Evolutionary conservation across 352 stramenopile species (phyloP).

Genomic region (Blastocystis sp.): DNA sequence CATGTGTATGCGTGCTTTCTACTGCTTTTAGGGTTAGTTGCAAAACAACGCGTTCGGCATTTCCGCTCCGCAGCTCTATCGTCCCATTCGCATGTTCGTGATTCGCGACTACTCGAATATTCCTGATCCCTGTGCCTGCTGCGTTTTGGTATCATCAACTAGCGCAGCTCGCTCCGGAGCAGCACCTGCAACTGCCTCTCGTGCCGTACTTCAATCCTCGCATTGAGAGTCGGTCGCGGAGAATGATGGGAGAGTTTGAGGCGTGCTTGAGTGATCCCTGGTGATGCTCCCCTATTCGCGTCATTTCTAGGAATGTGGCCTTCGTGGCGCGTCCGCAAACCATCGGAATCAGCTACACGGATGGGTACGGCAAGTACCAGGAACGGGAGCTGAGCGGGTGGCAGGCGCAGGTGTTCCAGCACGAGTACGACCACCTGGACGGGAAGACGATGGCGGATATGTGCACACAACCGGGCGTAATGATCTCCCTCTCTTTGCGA

Average conservation of each 20-base stretch:
- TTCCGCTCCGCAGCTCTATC: slow-evolving; percentile 60
- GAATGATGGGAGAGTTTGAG: slow-evolving; percentile 66
- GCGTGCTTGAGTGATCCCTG: slow-evolving; percentile 65
- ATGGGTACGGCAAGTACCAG: slow-evolving; percentile 61
- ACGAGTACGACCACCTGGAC: slow-evolving; percentile 68
- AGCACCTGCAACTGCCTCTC: slow-evolving; percentile 35
- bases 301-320: slow-evolving; percentile 53
- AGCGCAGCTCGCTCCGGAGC: slow-evolving; percentile 30
- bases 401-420: slow-evolving; percentile 65
- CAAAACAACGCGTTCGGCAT: slow-evolving; percentile 66
- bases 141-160: background rate
- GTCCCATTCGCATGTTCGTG: slow-evolving; percentile 65
- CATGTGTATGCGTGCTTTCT: slow-evolving; percentile 3
- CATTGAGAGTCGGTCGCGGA: slow-evolving; percentile 44
- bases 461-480: slow-evolving; percentile 50
- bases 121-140: slow-evolving; percentile 29
- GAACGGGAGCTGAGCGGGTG: slow-evolving; percentile 48
- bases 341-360: slow-evolving; percentile 55
- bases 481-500: too few species aligned
- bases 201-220: slow-evolving; percentile 50
- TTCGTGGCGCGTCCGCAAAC: slow-evolving; percentile 61
- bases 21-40: background rate
- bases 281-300: background rate
- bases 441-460: slow-evolving; percentile 65
- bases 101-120: slow-evolving; percentile 63